Percentiles rank a stretch among this genome's conserved stretches.
Conservation (phyloP, 768 basidiomycete genomes). For the Candolleomyces efflorescens region DNA sequence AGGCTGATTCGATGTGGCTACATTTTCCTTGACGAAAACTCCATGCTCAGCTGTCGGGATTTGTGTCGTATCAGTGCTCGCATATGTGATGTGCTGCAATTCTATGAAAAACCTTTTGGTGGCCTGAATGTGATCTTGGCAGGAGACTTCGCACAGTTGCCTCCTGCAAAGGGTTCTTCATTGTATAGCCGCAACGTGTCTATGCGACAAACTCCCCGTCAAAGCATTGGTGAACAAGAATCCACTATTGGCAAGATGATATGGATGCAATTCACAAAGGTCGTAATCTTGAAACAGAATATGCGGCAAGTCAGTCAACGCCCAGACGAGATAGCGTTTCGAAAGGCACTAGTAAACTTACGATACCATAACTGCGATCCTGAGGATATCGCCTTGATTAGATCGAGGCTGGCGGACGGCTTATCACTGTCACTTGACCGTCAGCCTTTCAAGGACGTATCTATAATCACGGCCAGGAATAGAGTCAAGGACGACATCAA, state of each 20-base stretch:
- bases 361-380: constrained; percentile 28
- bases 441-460: constrained; percentile 25
- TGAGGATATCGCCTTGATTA: constrained; percentile 18
- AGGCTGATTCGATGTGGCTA: constrained; percentile 24
- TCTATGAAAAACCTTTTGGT: constrained; percentile 23
- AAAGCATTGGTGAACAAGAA: constrained; percentile 13
- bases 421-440: constrained; percentile 10
- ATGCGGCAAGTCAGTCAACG: constrained; percentile 26
- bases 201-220: background rate
- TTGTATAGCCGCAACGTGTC: background rate
- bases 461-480: constrained; percentile 37
- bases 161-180: constrained; percentile 17
- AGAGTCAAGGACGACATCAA: constrained; percentile 34
- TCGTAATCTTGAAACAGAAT: constrained; percentile 30
- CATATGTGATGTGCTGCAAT: constrained; percentile 15
- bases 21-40: constrained; percentile 39
- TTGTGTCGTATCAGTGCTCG: constrained; percentile 23
- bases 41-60: constrained; percentile 32
- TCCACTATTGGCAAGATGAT: constrained; percentile 22
- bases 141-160: constrained; percentile 43
- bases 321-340: constrained; percentile 21
- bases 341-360: constrained; percentile 32
- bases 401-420: too few relatives aligned
- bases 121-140: constrained; percentile 38
- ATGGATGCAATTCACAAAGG: constrained; percentile 30